Base-by-base conservation (phyloP, 2,329 filamentous ascomycete species). In the Seiridium cupressi region DNA sequence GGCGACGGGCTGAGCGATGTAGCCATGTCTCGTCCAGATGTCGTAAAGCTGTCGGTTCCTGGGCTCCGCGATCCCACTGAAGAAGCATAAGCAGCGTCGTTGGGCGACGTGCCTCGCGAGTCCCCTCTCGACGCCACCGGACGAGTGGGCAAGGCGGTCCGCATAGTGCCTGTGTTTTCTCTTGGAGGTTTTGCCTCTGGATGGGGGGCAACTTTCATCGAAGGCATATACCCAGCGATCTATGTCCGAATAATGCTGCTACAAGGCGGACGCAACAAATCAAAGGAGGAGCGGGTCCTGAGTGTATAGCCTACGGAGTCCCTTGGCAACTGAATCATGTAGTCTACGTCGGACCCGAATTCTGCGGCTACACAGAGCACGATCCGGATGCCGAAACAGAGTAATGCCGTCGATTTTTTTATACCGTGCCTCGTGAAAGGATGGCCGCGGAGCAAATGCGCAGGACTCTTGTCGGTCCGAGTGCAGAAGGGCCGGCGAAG, bases 1-100 rank as follows among this genome's bases (percentile, higher is more conserved):
- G 60, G 60, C 36, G 60, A 60, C 26, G 55, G 60, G 40, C 60
- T 62, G 11, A 54, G 60, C 13, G 60, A 62, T 38, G 51, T 53
- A 11, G 60, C 60, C 13, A 53, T 58, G 36, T 55, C 38, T 34
- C 60, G 55, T 42, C 56, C 60, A 26, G 60, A 48, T 18, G 49
- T 62, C 38, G 57, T 58, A 6, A 55, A 47, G 44, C 60, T 62
- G 9, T 61, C 60, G 13, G 60, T 53, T 8, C 57, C 60, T 47
- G 60, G 60, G 31, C 60, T 62, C 9, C 54, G 60, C 53, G 60
- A 62, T 44, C 60, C 60, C n/a, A 54, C 49, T 26, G 60, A 60
- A 42, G 54, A 60, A 26, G 60, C 57, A 36, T 62, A 62, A n/a
- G 44, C 51, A 8, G 36, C 48, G 46, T 57, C 51, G 57, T 40